Percentiles rank a stretch among this genome's conserved stretches.
phyloP scores from a whole-genome alignment of 2,329 filamentous ascomycete genomes.

The Laburnicola sp. region DNA sequence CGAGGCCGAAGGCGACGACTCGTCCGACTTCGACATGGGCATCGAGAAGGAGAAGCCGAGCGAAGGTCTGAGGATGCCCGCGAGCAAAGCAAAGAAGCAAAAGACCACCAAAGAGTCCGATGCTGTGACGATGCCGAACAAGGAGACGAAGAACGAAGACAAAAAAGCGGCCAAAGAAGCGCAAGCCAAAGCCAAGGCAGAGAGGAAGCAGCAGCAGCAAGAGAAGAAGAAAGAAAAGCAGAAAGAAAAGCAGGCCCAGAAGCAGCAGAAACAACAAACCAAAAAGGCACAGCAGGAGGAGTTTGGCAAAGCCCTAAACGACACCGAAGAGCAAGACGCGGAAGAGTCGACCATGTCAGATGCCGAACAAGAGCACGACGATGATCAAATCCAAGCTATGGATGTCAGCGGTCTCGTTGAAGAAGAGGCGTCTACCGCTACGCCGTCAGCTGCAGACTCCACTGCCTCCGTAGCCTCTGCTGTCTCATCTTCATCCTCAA shows the following conservation, averaged over 20 bases:
- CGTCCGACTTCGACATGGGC: conserved; percentile 41
- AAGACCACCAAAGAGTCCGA: conserved; percentile 41
- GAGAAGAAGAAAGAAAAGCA: conserved; percentile 53
- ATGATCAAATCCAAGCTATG: conserved; percentile 39
- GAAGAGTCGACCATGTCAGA: conserved; percentile 27
- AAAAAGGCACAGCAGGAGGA: conserved; percentile 37
- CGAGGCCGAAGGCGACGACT: conserved; percentile 55
- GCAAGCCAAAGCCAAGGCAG: conserved; percentile 45
- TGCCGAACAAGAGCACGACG: conserved; percentile 29
- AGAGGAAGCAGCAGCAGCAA: conserved; percentile 49
- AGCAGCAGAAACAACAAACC: conserved; percentile 42
- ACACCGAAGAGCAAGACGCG: conserved; percentile 28
- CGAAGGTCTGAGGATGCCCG: conserved; percentile 39
- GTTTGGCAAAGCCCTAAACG: conserved; percentile 30
- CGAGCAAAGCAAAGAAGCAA: conserved; percentile 47
- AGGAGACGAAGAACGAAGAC: conserved; percentile 14
- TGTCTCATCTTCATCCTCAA: conserved; percentile 53
- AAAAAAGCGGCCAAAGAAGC: conserved; percentile 48
- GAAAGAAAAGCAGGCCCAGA: conserved; percentile 50
- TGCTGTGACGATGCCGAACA: conserved; percentile 23
- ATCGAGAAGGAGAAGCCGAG: conserved; percentile 44
- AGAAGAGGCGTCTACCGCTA: conserved; percentile 40
- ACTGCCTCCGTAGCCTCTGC: conserved; percentile 48
- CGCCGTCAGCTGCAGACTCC: conserved; percentile 38
- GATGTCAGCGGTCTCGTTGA: conserved; percentile 45